These are phyloP conservation scores for Starmerella bombicola DNA, from an alignment of 805 yeast genomes.

Conservation along the genomic window DNA sequence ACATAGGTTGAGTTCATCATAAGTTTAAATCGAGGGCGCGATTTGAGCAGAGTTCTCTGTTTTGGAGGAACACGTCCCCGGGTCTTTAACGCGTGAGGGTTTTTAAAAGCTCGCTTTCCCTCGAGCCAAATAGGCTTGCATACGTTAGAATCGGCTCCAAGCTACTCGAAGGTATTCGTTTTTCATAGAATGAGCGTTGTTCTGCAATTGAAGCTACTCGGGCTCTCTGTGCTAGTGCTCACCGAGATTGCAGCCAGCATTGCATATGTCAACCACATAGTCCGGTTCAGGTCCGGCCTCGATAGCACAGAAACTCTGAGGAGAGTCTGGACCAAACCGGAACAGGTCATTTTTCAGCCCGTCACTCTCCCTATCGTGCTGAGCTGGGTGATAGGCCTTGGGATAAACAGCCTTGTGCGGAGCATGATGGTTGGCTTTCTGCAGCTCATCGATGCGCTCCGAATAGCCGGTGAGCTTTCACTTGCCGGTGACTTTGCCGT, in stretches of 20 bases:
- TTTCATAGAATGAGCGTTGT: conserved; percentile 15
- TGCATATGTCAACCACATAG: conserved; percentile 21
- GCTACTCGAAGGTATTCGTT: no score
- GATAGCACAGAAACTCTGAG: conserved; percentile 22
- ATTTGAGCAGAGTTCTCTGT: no score
- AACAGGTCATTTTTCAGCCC: conserved; percentile 21
- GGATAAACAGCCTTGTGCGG: conserved; percentile 17
- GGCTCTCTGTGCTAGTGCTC: conserved; percentile 17
- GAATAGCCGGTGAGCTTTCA: conserved; percentile 8
- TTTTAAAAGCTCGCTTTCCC: no score
- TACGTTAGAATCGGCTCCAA: no score
- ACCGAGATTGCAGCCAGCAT: conserved; percentile 18
- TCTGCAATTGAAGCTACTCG: conserved; percentile 17
- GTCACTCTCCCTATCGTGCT: conserved; percentile 15
- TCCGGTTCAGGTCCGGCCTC: conserved; percentile 22
- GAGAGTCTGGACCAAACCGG: conserved; percentile 24
- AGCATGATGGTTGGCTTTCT: conserved; percentile 18
- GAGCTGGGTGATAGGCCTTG: conserved; percentile 15
- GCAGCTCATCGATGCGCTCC: conserved; percentile 19
- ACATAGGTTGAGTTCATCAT: no score
- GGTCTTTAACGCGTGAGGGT: no score
- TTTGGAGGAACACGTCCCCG: no score
- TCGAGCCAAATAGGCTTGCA: no score
- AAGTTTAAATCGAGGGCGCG: no score
- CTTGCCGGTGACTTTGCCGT: conserved; percentile 14